Conservation (phyloP, 2,329 filamentous ascomycete species). For the Aureobasidium namibiae region DNA sequence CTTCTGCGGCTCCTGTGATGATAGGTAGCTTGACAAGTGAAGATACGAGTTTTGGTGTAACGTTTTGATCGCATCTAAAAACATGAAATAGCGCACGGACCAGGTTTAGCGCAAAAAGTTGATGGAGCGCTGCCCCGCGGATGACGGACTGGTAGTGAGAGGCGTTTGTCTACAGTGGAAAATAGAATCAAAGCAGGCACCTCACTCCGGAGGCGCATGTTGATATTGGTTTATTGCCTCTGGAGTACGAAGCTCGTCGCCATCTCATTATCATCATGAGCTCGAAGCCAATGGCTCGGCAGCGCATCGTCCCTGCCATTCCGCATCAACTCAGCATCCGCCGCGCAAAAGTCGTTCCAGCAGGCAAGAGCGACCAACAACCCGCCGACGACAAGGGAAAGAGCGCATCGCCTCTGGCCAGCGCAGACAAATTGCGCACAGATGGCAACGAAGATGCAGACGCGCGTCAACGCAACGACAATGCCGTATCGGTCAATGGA, state of each 20-base stretch:
- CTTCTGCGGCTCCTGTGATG: neutral
- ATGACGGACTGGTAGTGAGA: constrained; percentile 3
- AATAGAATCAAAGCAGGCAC: constrained; percentile 3
- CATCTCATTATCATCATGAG: neutral
- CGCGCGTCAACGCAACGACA: neutral
- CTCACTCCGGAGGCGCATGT: constrained; percentile 12
- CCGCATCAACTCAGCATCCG: constrained; percentile 8
- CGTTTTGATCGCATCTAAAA: neutral
- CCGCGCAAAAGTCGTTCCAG: constrained; percentile 4
- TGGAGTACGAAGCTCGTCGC: constrained; percentile 6
- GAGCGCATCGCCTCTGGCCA: neutral
- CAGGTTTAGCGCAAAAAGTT: constrained; percentile 8
- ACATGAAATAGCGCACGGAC: neutral
- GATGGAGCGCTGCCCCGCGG: constrained; percentile 1
- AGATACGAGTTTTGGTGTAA: neutral
- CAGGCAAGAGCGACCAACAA: constrained; percentile 7
- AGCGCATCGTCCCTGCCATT: constrained; percentile 13
- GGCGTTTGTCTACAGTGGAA: constrained; percentile 1
- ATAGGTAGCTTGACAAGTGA: neutral
- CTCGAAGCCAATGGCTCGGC: neutral
- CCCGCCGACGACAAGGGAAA: constrained; percentile 1
- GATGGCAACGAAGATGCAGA: neutral
- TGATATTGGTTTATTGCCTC: constrained; percentile 10
- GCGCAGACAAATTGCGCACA: neutral
- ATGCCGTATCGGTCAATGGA: neutral